Base-by-base conservation (phyloP, 305 asterid species). In the Ruellia speciosa region DNA sequence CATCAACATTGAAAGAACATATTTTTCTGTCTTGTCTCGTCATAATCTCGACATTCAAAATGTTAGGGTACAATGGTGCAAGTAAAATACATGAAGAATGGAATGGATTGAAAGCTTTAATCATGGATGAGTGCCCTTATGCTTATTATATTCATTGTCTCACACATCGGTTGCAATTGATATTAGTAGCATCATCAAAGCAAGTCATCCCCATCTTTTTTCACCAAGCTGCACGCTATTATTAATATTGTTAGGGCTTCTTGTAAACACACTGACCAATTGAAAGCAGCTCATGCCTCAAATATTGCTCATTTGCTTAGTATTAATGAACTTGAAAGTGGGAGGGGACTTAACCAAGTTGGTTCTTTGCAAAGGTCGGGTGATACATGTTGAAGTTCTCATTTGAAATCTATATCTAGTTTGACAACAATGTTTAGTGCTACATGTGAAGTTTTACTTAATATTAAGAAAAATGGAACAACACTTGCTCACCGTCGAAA, bases 11-110 rank as follows among this genome's bases (percentile, higher is more conserved):
- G 40, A 20, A 53, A 53, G 9, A 5, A 18, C 0, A 12, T 0
- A 53, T 53, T 19, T 2, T 11, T 24, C 41, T 11, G 13, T 15
- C 11, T 11, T 53, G 9, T 53, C 37, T 14, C 58, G 5, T 34
- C 40, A 53, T 50, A 35, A 60, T 4, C 49, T 50, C 7, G 4
- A 10, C 12, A 9, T 49, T n/a, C 18, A 60, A 49, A 37, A 17
- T 33, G 31, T 60, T 6, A 10, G 6, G 65, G 8, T 60, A 60
- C 35, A 33, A 34, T 50, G 57, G 50, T 33, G 39, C 65, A 15
- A 60, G 65, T 35, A 60, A 35, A 9, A 31, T 33, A 57, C 12
- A 5, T 14, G 65, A 49, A 13, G 65, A 60, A 56, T 59, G 33
- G 56, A 48, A 60, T 49, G 56, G 55, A 7, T 17, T 60, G 14